Evolutionary conservation across 352 stramenopile species (phyloP).

Genomic region (Blastocystis sp.): DNA sequence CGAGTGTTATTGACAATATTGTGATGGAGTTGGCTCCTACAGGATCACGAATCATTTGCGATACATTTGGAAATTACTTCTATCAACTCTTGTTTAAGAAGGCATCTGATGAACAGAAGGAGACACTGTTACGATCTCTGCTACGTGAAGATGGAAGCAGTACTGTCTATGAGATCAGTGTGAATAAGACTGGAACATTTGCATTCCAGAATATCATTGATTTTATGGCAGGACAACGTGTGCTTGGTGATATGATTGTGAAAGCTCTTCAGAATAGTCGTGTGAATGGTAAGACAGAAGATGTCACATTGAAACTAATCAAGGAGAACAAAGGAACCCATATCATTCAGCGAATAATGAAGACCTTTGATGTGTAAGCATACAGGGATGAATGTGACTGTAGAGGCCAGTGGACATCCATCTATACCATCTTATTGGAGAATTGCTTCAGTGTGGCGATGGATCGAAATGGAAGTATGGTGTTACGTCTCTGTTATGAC

Average conservation of each 20-base stretch:
- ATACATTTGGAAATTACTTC: slow-evolving; percentile 48
- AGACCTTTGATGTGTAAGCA: slow-evolving; percentile 10
- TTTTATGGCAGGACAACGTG: neutral
- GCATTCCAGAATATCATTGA: slow-evolving; percentile 57
- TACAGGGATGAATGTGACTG: neutral
- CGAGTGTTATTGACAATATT: neutral
- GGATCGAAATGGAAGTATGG: slow-evolving; percentile 31
- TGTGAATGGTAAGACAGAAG: neutral
- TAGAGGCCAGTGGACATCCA: neutral
- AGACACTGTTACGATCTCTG: neutral
- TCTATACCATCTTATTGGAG: slow-evolving; percentile 1
- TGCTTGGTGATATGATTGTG: slow-evolving; percentile 27
- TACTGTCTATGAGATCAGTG: slow-evolving; percentile 37
- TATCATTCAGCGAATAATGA: slow-evolving; percentile 46
- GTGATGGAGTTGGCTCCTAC: neutral
- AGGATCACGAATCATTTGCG: slow-evolving; percentile 8
- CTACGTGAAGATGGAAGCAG: neutral
- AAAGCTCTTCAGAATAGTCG: neutral
- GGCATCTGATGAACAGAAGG: slow-evolving; percentile 2
- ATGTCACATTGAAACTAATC: slow-evolving; percentile 22
- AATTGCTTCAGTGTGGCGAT: neutral
- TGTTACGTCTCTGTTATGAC: slow-evolving; percentile 41
- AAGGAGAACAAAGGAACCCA: neutral
- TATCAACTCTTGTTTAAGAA: slow-evolving; percentile 51
- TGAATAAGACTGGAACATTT: slow-evolving; percentile 48